These are phyloP conservation scores for Stemphylium vesicarium DNA, from an alignment of 2,329 filamentous ascomycete genomes.

Conservation along the genomic window DNA sequence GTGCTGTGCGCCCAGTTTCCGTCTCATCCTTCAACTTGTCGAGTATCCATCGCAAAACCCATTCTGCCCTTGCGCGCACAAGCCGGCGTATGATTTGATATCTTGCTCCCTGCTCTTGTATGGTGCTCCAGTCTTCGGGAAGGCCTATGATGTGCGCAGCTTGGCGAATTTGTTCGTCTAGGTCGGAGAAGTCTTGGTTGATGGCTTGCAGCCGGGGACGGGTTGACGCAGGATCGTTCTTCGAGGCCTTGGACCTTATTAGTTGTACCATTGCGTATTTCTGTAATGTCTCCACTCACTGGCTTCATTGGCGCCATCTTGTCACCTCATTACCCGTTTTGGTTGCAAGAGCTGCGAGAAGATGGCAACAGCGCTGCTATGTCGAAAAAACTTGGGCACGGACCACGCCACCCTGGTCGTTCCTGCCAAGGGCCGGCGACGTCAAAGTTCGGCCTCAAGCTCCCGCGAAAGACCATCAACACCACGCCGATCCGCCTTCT, in stretches of 20 bases:
- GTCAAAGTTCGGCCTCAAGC: constrained; percentile 37
- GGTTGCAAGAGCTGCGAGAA: constrained; percentile 3
- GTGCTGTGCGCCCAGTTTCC: constrained; percentile 47
- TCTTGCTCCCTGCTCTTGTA: constrained; percentile 17
- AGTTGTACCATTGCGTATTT: no score
- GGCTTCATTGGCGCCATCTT: constrained; percentile 33
- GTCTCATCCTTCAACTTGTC: constrained; percentile 61
- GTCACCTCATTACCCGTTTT: constrained; percentile 10
- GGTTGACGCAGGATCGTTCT: constrained; percentile 33
- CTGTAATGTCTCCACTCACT: no score
- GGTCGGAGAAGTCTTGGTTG: constrained; percentile 45
- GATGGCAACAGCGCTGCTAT: constrained; percentile 6
- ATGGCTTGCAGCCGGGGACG: constrained; percentile 49
- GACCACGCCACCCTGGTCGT: constrained; percentile 14
- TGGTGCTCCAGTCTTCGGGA: constrained; percentile 35
- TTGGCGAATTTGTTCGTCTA: constrained; percentile 51
- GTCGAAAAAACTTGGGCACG: constrained; percentile 31
- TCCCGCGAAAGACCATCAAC: constrained; percentile 28
- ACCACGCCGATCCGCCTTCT: constrained; percentile 24
- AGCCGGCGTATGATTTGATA: constrained; percentile 17
- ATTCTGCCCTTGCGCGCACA: constrained; percentile 61
- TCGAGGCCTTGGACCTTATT: constrained; percentile 14
- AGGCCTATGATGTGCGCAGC: constrained; percentile 50
- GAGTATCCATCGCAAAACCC: constrained; percentile 70
- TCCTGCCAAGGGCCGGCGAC: constrained; percentile 32